Evolutionary conservation across 768 basidiomycete species (phyloP).

Genomic region (Multifurca ochricompacta): DNA sequence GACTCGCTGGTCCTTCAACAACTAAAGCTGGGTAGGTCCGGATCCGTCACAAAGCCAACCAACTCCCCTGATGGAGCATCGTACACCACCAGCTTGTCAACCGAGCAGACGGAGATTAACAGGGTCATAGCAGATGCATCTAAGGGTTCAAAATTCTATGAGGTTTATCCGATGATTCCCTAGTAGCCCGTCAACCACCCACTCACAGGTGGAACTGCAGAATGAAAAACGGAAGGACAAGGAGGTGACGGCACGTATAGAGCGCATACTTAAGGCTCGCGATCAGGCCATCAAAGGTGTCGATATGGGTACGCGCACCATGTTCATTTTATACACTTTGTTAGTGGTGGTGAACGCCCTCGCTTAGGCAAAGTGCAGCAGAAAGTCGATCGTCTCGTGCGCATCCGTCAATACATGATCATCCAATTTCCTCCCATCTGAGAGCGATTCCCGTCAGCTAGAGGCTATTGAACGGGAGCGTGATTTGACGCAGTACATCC

Average conservation of each 20-base stretch:
- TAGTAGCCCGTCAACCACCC: neutral
- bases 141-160: slow-evolving; percentile 89
- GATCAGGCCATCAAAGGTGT: slow-evolving; percentile 49
- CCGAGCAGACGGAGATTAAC: slow-evolving; percentile 80
- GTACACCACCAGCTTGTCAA: slow-evolving; percentile 46
- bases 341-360: neutral
- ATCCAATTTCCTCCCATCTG: neutral
- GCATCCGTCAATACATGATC: slow-evolving; percentile 22
- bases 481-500: slow-evolving; percentile 76
- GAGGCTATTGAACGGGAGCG: slow-evolving; percentile 63
- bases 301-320: slow-evolving; percentile 42
- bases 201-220: slow-evolving; percentile 28
- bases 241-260: slow-evolving; percentile 71
- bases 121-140: slow-evolving; percentile 84
- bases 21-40: slow-evolving; percentile 75
- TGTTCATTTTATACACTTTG: neutral
- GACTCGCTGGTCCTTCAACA: slow-evolving; percentile 82
- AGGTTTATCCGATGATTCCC: slow-evolving; percentile 37
- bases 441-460: slow-evolving; percentile 36
- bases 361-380: slow-evolving; percentile 50
- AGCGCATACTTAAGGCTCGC: slow-evolving; percentile 54
- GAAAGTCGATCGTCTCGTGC: slow-evolving; percentile 61
- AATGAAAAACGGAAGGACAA: slow-evolving; percentile 90
- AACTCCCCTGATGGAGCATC: neutral
- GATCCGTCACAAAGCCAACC: neutral